Evolutionary conservation across 2,329 filamentous ascomycete species (phyloP), one percentile per base, ranked within the genome.

Genomic region (Teratosphaeria viscida): DNA sequence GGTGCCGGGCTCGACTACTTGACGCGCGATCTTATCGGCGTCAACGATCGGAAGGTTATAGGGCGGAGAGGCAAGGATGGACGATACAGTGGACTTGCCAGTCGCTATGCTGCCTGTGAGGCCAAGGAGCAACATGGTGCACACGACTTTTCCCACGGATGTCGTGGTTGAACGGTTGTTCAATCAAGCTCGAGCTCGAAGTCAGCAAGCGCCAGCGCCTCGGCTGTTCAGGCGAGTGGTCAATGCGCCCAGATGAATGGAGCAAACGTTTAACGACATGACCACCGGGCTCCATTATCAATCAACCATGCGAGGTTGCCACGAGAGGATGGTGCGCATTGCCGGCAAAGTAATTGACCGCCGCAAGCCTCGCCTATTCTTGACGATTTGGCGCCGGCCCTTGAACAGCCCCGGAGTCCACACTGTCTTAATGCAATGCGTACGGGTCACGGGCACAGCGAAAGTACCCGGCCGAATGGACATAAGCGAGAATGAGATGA

Each of bases 21-120:
- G 83, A 67, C 92, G 91, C 55, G 94, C 92, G 62, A 97, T 82
- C 59, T 95, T 77, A 77, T 99, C 94, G 71, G 94, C 92, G 72
- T 99, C 94, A 77, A 99, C 87, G 67, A 99, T 82, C 68, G 94
- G 92, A 62, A 99, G 82, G 62, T 84, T 87, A 79, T 96, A 89
- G 0, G 92, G 94, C 5, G 89, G 79, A 4, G 84, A 81, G 56
- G 88, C 85, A 68, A 99, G 88, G 67, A 96, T 82, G 47, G 82
- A 80, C 32, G 94, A 96, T 59, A 96, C 91, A 65, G 92, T 99
- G 54, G 92, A 96, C 82, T 99, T 99, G 73, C 94, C 94, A 5
- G 94, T 99, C 62, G 94, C 94, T 72, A 99, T 97, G 62, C 92
- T 96, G 72, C 94, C 94, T 8, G 94, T 99, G 29, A 99, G 85